These are phyloP conservation scores for Leccinum griseonigrum DNA, from an alignment of 1,284 basidiomycete genomes.

Conservation along the genomic window DNA sequence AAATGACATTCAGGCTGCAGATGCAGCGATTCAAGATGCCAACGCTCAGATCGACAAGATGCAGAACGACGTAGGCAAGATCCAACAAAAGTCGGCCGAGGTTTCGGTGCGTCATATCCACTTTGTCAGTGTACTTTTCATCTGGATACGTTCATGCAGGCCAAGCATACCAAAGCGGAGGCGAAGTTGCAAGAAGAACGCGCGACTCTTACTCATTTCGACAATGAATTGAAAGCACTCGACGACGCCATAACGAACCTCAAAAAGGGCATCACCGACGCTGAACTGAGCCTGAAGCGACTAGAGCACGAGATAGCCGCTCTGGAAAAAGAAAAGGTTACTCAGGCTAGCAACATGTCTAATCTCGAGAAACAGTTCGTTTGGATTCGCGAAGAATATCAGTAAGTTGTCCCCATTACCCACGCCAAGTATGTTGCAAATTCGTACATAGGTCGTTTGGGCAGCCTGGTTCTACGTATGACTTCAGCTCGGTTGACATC, in stretches of 20 bases:
- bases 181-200: constrained; percentile 78
- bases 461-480: constrained; percentile 77
- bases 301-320: constrained; percentile 52
- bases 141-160: constrained; percentile 37
- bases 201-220: constrained; percentile 84
- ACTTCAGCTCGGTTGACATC: constrained; percentile 79
- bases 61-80: constrained; percentile 61
- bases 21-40: constrained; percentile 61
- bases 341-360: constrained; percentile 43
- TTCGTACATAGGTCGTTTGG: constrained; percentile 67
- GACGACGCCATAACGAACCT: constrained; percentile 81
- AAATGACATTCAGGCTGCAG: constrained; percentile 68
- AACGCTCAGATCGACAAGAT: constrained; percentile 57
- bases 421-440: neutral
- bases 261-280: constrained; percentile 72
- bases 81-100: constrained; percentile 52
- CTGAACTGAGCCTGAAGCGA: constrained; percentile 65
- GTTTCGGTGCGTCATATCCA: constrained; percentile 44
- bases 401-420: constrained; percentile 42
- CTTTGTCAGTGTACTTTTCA: neutral
- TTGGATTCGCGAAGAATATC: constrained; percentile 88
- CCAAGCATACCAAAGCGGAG: constrained; percentile 62
- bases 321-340: constrained; percentile 53
- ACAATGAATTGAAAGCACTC: constrained; percentile 83
- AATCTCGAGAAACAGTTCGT: constrained; percentile 79